phyloP scores from a whole-genome alignment of 176 grass and related monocot species.

The Cocos nucifera region DNA sequence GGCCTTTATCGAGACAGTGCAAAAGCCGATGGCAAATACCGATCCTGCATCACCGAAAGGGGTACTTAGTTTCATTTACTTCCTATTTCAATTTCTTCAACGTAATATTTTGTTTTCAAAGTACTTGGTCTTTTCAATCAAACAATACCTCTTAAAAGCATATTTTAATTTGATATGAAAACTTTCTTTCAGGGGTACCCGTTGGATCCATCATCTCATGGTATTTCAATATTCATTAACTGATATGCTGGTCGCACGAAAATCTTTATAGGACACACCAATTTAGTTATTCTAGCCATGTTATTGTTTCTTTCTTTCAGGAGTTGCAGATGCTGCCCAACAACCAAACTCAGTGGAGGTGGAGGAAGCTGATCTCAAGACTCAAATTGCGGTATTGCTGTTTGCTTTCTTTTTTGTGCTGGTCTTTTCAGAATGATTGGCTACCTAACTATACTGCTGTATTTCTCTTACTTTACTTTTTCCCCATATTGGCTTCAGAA shows the following conservation, averaged over 20 bases:
- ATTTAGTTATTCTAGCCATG: background rate
- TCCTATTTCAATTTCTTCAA: background rate
- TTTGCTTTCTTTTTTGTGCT: constrained; percentile 1
- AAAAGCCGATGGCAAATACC: constrained; percentile 9
- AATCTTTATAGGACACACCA: background rate
- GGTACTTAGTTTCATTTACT: constrained; percentile 12
- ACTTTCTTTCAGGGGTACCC: constrained; percentile 26
- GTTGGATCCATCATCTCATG: constrained; percentile 16
- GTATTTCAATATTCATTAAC: constrained; percentile 9
- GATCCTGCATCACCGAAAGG: constrained; percentile 7
- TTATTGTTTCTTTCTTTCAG: background rate
- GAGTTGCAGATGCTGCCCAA: constrained; percentile 23
- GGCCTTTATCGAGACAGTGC: constrained; percentile 3
- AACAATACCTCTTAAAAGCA: no score
- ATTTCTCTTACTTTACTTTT: background rate
- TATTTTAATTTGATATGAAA: no score
- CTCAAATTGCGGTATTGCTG: constrained; percentile 40
- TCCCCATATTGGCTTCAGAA: constrained; percentile 20
- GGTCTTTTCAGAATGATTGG: background rate
- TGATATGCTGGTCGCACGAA: background rate
- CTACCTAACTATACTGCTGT: no score
- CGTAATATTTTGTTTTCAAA: background rate
- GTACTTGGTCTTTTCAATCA: no score
- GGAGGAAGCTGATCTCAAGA: constrained; percentile 27
- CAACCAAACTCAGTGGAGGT: background rate